Evolutionary conservation across 2,329 filamentous ascomycete species (phyloP).

Genomic region (Alternaria sp.): DNA sequence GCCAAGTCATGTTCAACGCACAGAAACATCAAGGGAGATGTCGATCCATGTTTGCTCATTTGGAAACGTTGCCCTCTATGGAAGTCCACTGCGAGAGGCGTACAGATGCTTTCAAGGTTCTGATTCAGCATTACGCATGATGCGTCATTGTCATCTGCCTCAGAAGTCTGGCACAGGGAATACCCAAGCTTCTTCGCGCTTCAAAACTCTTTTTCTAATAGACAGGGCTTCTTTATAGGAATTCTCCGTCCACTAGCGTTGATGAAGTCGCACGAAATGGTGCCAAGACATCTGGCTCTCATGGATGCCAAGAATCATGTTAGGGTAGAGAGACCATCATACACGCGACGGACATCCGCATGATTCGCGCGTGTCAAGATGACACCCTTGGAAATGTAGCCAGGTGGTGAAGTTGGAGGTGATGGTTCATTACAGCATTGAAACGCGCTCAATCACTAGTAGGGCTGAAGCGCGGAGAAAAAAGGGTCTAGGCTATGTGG

Average conservation of each 20-base stretch:
- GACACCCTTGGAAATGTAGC: background rate
- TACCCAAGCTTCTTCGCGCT: background rate
- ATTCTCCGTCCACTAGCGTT: background rate
- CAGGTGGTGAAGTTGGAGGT: background rate
- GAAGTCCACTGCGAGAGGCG: background rate
- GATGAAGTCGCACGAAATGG: background rate
- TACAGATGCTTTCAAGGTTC: background rate
- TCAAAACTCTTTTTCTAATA: background rate
- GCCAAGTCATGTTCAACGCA: background rate
- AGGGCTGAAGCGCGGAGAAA: slow-evolving; percentile 26
- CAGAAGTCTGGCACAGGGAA: background rate
- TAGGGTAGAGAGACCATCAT: background rate
- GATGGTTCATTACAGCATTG: background rate
- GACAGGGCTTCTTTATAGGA: background rate
- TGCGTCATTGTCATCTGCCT: background rate
- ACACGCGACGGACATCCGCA: background rate
- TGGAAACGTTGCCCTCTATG: background rate
- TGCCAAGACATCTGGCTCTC: background rate
- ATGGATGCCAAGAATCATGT: background rate
- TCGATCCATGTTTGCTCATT: background rate
- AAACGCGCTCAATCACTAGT: background rate
- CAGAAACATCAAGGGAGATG: background rate
- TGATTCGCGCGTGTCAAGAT: background rate
- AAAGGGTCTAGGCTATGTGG: slow-evolving; percentile 19
- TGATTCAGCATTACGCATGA: background rate